phyloP scores from a whole-genome alignment of 1,284 basidiomycete species.

The Tilletia horrida region DNA sequence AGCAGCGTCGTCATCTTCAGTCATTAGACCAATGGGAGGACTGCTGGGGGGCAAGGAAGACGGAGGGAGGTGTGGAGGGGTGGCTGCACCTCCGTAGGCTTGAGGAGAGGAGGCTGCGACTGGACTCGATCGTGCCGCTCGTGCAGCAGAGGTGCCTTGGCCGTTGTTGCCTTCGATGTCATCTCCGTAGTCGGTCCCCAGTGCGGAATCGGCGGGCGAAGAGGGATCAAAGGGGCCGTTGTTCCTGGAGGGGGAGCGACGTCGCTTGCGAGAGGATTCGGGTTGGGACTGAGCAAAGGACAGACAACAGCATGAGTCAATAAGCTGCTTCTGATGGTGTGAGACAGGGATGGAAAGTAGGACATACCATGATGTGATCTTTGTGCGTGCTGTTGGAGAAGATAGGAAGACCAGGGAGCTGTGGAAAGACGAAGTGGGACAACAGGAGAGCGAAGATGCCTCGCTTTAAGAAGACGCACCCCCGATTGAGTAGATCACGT shows the following conservation, averaged over 20 bases:
- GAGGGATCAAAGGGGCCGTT: constrained; percentile 20
- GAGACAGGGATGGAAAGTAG: not conserved
- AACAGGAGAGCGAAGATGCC: not conserved
- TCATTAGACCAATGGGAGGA: constrained; percentile 44
- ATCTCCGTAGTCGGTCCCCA: constrained; percentile 7
- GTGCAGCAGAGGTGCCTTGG: constrained; percentile 6
- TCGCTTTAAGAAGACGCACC: too few relatives aligned
- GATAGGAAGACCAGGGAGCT: not conserved
- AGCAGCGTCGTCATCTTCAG: constrained; percentile 45
- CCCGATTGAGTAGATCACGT: too few relatives aligned
- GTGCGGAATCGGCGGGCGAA: constrained; percentile 21
- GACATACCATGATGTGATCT: not conserved
- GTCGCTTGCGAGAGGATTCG: constrained; percentile 26
- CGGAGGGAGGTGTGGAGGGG: constrained; percentile 24
- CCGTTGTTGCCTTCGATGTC: constrained; percentile 14
- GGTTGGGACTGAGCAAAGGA: constrained; percentile 3
- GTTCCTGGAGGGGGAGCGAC: constrained; percentile 26
- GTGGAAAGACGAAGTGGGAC: not conserved
- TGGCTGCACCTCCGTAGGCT: constrained; percentile 14
- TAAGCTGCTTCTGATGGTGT: not conserved
- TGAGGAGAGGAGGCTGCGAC: constrained; percentile 2
- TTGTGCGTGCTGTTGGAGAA: not conserved
- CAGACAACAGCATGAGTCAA: not conserved
- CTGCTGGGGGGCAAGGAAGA: constrained; percentile 49
- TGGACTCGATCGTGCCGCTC: not conserved